Conservation (phyloP, 2,329 filamentous ascomycete genomes). For the Hymenoscyphus salicellus region DNA sequence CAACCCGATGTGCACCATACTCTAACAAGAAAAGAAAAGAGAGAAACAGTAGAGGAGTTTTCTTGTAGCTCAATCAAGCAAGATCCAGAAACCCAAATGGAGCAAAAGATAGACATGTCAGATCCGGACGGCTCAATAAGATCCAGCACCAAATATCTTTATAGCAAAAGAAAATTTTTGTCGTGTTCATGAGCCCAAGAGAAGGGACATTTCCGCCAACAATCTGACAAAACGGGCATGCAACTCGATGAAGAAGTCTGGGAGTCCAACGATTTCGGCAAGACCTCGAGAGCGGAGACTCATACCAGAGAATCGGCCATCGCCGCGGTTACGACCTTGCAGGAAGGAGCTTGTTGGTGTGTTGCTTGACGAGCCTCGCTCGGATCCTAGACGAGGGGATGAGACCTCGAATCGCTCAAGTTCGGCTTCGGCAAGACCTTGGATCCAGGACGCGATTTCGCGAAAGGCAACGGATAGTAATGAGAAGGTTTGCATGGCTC, state of each 20-base stretch:
- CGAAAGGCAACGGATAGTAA: conserved; percentile 61
- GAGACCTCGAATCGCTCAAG: conserved; percentile 45
- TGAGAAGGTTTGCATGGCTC: conserved; percentile 64
- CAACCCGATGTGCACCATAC: not conserved
- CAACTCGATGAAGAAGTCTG: conserved; percentile 66
- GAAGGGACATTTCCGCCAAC: conserved; percentile 46
- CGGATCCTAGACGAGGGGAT: conserved; percentile 8
- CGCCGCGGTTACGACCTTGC: conserved; percentile 29
- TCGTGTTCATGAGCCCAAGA: conserved; percentile 11
- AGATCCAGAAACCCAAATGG: not conserved
- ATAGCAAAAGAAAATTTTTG: not conserved
- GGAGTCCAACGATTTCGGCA: conserved; percentile 63
- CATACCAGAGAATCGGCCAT: conserved; percentile 41
- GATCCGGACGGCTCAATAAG: not conserved
- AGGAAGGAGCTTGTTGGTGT: conserved; percentile 31
- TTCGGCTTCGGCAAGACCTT: conserved; percentile 60
- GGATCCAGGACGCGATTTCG: conserved; percentile 64
- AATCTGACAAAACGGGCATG: conserved; percentile 63
- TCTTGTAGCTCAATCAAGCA: not conserved
- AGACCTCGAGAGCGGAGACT: conserved; percentile 59
- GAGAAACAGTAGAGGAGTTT: not conserved
- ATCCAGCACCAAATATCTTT: not conserved
- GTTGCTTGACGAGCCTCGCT: conserved; percentile 15
- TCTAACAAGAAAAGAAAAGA: not conserved
- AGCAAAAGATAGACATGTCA: not conserved